A percentile compares a stretch with the other conserved stretches of the same genome.
These are phyloP conservation scores for Aspergillus coremiiformis DNA, from an alignment of 495 filamentous ascomycete genomes.

Conservation along the genomic window DNA sequence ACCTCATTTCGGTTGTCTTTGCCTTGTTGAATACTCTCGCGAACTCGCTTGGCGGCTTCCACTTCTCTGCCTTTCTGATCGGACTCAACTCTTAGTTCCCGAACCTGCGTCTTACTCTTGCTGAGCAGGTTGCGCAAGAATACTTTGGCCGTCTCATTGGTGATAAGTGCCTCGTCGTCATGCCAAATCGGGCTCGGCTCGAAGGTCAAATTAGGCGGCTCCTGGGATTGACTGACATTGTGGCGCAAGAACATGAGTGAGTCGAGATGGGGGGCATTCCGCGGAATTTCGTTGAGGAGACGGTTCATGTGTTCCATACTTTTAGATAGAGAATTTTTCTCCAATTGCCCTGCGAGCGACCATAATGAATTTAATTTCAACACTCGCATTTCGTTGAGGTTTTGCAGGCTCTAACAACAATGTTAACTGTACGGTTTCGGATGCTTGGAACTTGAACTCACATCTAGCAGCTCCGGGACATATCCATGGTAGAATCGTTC, in stretches of 20 bases:
- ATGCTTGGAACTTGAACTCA: slow-evolving; percentile 34
- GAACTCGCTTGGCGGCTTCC: slow-evolving; percentile 59
- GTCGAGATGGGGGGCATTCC: slow-evolving; percentile 82
- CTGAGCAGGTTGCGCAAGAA: slow-evolving; percentile 86
- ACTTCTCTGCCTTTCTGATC: slow-evolving; percentile 82
- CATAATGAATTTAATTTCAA: slow-evolving; percentile 77
- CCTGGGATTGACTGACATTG: slow-evolving; percentile 72
- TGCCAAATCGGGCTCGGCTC: slow-evolving; percentile 97
- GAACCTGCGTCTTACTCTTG: slow-evolving; percentile 78
- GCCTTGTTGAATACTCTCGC: slow-evolving; percentile 69
- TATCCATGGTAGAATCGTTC: slow-evolving; percentile 96
- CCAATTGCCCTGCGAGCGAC: slow-evolving; percentile 71
- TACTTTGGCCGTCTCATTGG: slow-evolving; percentile 76
- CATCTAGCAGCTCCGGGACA: slow-evolving; percentile 86
- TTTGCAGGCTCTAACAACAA: slow-evolving; percentile 59
- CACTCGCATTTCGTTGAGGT: slow-evolving; percentile 82
- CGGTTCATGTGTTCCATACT: slow-evolving; percentile 63
- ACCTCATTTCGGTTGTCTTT: slow-evolving; percentile 81
- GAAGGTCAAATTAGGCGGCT: slow-evolving; percentile 76
- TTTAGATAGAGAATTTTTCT: slow-evolving; percentile 61
- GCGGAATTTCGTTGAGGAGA: slow-evolving; percentile 71
- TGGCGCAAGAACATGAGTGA: slow-evolving; percentile 96
- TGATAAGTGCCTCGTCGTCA: slow-evolving; percentile 76
- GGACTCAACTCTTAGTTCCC: slow-evolving; percentile 68
- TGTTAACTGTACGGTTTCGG: not conserved